These are phyloP conservation scores for Russula lepida DNA, from an alignment of 768 basidiomycete species.

Conservation along the genomic window DNA sequence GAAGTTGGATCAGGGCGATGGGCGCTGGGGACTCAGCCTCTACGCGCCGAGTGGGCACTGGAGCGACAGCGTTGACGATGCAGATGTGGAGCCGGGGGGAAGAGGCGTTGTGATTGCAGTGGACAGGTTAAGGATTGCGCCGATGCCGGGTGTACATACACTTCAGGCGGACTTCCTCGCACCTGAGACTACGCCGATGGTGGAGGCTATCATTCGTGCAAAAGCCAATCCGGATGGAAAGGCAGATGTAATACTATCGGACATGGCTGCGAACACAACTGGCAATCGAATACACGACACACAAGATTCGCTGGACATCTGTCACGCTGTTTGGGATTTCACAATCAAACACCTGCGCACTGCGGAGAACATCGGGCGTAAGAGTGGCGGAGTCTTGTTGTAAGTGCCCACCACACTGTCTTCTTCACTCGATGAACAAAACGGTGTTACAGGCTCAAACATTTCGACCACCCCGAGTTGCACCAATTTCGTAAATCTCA, in stretches of 20 bases:
- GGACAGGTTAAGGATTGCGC: constrained; percentile 66
- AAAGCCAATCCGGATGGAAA: constrained; percentile 31
- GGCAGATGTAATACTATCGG: constrained; percentile 78
- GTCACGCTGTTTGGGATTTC: constrained; percentile 65
- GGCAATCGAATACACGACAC: constrained; percentile 64
- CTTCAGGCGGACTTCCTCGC: constrained; percentile 76
- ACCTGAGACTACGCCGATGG: constrained; percentile 36
- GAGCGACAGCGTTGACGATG: not conserved
- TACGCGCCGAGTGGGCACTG: not conserved
- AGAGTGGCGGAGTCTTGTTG: constrained; percentile 49
- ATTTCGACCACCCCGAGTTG: constrained; percentile 69
- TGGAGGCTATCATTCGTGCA: constrained; percentile 34
- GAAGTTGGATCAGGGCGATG: not conserved
- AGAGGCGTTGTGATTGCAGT: constrained; percentile 60
- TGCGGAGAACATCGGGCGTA: constrained; percentile 35
- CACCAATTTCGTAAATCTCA: constrained; percentile 52
- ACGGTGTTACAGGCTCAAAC: constrained; percentile 55
- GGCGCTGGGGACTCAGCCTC: constrained; percentile 9
- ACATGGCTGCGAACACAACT: constrained; percentile 82
- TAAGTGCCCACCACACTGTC: constrained; percentile 31
- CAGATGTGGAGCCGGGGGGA: constrained; percentile 21
- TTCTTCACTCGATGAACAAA: constrained; percentile 6
- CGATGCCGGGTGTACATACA: constrained; percentile 63
- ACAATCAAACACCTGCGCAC: constrained; percentile 44
- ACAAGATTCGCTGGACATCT: constrained; percentile 62